Conservation (phyloP, 164 flowering plant genomes). For the Magnolia sinica region DNA sequence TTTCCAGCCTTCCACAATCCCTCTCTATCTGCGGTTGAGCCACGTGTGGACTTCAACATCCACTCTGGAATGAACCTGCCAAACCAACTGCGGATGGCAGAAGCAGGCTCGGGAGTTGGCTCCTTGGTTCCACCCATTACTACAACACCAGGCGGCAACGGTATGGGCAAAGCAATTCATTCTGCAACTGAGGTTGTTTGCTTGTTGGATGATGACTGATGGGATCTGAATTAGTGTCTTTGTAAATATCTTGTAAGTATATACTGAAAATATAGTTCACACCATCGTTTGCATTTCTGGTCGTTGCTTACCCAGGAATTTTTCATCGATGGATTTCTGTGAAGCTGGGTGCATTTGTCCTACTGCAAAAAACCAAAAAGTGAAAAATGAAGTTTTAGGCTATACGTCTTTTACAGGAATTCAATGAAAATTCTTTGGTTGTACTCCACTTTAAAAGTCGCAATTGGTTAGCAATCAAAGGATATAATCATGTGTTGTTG, state of each 20-base stretch:
- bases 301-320: background rate
- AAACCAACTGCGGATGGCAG: conserved; percentile 9
- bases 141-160: too few relatives aligned
- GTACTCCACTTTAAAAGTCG: background rate
- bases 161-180: too few relatives aligned
- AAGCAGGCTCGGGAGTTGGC: conserved; percentile 9
- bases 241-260: background rate
- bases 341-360: background rate
- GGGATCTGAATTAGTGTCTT: background rate
- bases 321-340: background rate
- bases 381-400: too few relatives aligned
- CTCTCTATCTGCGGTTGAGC: conserved; percentile 17
- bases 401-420: background rate
- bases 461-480: too few relatives aligned
- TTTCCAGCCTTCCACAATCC: conserved; percentile 7
- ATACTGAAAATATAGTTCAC: background rate
- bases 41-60: conserved; percentile 23
- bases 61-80: conserved; percentile 15
- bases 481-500: too few relatives aligned
- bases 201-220: conserved; percentile 63
- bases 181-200: conserved; percentile 34
- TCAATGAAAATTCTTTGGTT: background rate
- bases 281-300: background rate
- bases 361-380: background rate
- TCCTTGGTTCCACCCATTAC: conserved; percentile 2